A percentile compares a stretch with the other conserved stretches of the same genome.
These are phyloP conservation scores for Zanthoxylum bungeanum DNA, from an alignment of 345 rosid genomes.

Conservation along the genomic window DNA sequence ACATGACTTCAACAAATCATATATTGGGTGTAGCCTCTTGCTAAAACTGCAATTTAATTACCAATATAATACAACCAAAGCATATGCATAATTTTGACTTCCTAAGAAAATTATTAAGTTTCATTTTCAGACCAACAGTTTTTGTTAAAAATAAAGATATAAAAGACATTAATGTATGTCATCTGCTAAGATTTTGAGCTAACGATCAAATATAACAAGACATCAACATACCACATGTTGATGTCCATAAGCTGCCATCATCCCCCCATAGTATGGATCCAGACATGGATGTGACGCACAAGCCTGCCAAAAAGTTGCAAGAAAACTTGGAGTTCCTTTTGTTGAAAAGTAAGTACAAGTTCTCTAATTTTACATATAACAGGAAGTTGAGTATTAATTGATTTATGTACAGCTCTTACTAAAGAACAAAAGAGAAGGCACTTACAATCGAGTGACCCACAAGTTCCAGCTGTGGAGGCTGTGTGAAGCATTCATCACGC, in stretches of 20 bases:
- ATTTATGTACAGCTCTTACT: neutral
- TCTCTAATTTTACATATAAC: slow-evolving; percentile 9
- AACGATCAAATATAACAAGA: neutral
- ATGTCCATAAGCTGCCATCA: slow-evolving; percentile 87
- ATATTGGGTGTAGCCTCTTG: neutral
- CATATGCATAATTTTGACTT: neutral
- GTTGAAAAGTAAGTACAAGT: slow-evolving; percentile 13
- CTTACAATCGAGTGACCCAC: slow-evolving; percentile 94
- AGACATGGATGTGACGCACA: slow-evolving; percentile 85
- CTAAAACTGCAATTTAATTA: neutral
- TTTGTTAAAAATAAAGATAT: neutral
- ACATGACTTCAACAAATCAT: neutral
- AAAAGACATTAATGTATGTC: neutral
- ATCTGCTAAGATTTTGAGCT: no score
- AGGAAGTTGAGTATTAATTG: slow-evolving; percentile 12
- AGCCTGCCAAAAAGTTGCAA: slow-evolving; percentile 61
- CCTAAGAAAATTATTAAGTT: neutral
- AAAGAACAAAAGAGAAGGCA: slow-evolving; percentile 11
- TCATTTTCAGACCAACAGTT: neutral
- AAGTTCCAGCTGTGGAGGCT: slow-evolving; percentile 84
- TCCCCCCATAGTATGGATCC: slow-evolving; percentile 75
- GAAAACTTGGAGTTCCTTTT: slow-evolving; percentile 23
- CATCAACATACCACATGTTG: slow-evolving; percentile 68
- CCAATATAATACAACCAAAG: neutral
- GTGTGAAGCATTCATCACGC: slow-evolving; percentile 51